These are phyloP conservation scores for Aeschynomene evenia DNA, from an alignment of 306 rosid species.

Conservation along the genomic window DNA sequence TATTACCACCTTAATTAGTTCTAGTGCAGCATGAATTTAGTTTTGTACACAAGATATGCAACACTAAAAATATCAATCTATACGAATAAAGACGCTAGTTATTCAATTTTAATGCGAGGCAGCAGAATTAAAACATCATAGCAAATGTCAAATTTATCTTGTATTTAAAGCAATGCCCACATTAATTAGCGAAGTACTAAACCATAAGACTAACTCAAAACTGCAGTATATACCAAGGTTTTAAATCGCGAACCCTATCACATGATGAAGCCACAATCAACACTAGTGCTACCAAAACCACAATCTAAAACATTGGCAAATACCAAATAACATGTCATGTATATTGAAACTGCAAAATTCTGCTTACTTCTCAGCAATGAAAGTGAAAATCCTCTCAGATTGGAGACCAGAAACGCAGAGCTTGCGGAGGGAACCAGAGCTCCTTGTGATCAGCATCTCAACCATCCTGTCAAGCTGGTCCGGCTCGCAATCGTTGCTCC, in stretches of 20 bases:
- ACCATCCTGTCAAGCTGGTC: constrained; percentile 71
- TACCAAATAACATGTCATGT: neutral
- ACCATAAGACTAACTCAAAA: neutral
- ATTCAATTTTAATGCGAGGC: constrained; percentile 4
- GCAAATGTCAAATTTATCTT: neutral
- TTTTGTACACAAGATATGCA: neutral
- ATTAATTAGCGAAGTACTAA: neutral
- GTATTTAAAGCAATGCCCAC: too few relatives aligned
- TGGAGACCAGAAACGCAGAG: constrained; percentile 75
- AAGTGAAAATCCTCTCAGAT: constrained; percentile 55
- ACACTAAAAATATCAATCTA: too few relatives aligned
- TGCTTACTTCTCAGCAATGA: constrained; percentile 91
- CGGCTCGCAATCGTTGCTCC: constrained; percentile 64
- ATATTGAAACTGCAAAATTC: neutral
- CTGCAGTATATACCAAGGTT: neutral
- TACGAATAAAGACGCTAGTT: neutral
- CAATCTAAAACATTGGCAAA: too few relatives aligned
- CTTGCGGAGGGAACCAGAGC: constrained; percentile 79
- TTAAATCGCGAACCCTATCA: too few relatives aligned
- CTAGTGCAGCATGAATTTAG: neutral
- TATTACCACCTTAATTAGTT: neutral
- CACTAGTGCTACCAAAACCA: too few relatives aligned
- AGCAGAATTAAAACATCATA: neutral
- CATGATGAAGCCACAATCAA: too few relatives aligned
- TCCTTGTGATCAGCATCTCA: constrained; percentile 64